Evolutionary conservation across 495 filamentous ascomycete genomes (phyloP).

Genomic region (Podospora pseudocomata): DNA sequence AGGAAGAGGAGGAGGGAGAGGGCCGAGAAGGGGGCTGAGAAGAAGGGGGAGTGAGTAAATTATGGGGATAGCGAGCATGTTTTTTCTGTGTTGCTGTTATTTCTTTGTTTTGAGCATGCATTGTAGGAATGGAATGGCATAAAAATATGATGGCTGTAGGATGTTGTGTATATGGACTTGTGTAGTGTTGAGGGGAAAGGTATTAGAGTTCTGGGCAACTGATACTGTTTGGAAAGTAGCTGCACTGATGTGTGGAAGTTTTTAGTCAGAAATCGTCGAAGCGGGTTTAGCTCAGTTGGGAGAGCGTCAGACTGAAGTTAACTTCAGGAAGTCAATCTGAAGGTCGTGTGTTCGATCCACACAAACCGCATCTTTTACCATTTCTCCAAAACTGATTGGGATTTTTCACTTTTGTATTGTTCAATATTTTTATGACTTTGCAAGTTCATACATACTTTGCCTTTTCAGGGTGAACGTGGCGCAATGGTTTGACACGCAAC

Average conservation of each 20-base stretch:
- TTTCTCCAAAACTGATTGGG: not conserved
- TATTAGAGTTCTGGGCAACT: not conserved
- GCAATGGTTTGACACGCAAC: too few relatives aligned
- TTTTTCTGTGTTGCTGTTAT: not conserved
- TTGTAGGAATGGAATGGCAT: not conserved
- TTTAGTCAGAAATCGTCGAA: not conserved
- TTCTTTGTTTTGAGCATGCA: not conserved
- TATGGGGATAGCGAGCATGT: not conserved
- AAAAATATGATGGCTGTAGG: not conserved
- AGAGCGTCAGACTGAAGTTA: slow-evolving; percentile 25
- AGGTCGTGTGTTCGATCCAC: slow-evolving; percentile 26
- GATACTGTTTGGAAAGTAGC: not conserved
- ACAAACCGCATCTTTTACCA: slow-evolving; percentile 15
- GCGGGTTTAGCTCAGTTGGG: slow-evolving; percentile 27
- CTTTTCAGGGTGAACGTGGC: too few relatives aligned
- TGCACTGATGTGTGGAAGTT: not conserved
- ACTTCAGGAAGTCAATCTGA: slow-evolving; percentile 22
- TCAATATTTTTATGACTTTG: too few relatives aligned
- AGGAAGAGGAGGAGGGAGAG: slow-evolving; percentile 40
- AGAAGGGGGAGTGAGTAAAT: slow-evolving; percentile 29
- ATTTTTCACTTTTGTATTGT: too few relatives aligned
- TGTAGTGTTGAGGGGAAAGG: not conserved
- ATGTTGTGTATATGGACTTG: not conserved
- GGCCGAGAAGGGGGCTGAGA: slow-evolving; percentile 26
- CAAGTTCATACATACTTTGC: too few relatives aligned